phyloP scores from a whole-genome alignment of 2,329 filamentous ascomycete species.

The Colletotrichum navitas region DNA sequence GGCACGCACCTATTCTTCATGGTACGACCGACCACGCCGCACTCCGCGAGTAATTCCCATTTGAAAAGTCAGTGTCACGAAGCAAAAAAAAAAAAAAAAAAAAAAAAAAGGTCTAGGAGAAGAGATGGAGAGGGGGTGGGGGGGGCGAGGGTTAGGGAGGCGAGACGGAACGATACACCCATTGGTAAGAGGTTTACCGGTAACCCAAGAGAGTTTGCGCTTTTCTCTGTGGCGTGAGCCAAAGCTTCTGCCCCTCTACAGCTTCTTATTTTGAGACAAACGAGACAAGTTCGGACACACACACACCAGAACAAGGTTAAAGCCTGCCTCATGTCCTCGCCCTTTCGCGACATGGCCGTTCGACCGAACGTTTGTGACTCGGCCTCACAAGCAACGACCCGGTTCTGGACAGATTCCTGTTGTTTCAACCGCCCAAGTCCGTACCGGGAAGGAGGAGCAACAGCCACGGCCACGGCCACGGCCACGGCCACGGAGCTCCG shows the following conservation, averaged over 20 bases:
- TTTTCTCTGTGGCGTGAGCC: not conserved
- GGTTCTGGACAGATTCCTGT: not conserved
- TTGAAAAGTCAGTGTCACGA: not conserved
- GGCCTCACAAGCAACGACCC: not conserved
- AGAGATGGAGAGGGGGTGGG: too few species aligned
- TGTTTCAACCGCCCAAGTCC: not conserved
- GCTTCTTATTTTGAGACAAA: not conserved
- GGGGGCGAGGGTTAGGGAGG: too few species aligned
- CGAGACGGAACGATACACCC: not conserved
- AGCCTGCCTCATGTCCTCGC: slow-evolving; percentile 8
- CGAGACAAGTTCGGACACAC: slow-evolving; percentile 6
- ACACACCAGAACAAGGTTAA: not conserved
- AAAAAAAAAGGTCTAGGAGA: not conserved
- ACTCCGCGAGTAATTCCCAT: slow-evolving; percentile 5
- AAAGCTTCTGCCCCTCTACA: not conserved
- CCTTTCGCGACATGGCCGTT: slow-evolving; percentile 11
- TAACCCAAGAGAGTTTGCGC: not conserved
- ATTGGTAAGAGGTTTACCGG: not conserved
- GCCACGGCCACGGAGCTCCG: not conserved
- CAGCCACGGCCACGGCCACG: too few species aligned
- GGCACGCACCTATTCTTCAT: not conserved
- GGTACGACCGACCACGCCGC: not conserved
- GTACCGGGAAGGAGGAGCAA: not conserved
- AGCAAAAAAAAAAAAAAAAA: not conserved
- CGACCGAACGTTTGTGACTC: slow-evolving; percentile 17